These are phyloP conservation scores for Oryza longistaminata DNA, from an alignment of 176 grass and related monocot genomes.

Conservation along the genomic window DNA sequence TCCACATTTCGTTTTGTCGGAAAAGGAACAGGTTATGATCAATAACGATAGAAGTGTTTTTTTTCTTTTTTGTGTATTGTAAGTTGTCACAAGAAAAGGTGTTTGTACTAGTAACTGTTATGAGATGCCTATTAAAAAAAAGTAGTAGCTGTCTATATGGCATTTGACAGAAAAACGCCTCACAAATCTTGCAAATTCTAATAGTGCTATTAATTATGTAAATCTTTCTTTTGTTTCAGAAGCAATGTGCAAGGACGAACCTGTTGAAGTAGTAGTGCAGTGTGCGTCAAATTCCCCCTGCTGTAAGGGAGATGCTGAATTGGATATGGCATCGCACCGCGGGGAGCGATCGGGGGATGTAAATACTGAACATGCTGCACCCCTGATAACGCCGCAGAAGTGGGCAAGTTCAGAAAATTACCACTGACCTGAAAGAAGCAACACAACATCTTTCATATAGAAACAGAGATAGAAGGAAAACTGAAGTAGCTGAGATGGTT, in stretches of 20 bases:
- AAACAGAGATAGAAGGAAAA: background rate
- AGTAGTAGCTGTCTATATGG: no score
- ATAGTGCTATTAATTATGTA: background rate
- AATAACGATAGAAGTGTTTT: background rate
- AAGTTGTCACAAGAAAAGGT: no score
- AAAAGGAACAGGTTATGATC: background rate
- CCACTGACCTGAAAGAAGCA: constrained; percentile 36
- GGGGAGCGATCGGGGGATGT: constrained; percentile 28
- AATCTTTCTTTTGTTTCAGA: background rate
- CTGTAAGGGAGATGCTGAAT: constrained; percentile 38
- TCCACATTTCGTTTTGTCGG: background rate
- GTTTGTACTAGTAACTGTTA: background rate
- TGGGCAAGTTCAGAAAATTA: constrained; percentile 28
- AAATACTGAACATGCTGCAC: constrained; percentile 47
- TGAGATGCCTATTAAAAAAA: background rate
- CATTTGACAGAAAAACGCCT: no score
- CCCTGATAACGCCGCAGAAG: background rate
- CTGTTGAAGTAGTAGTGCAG: constrained; percentile 41
- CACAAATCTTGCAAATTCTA: background rate
- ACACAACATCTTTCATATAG: background rate
- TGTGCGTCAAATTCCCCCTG: constrained; percentile 3
- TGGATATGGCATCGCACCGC: background rate
- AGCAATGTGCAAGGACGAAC: background rate
- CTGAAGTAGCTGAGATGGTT: background rate
- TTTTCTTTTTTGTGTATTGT: no score